Base-by-base conservation (phyloP, 2,329 filamentous ascomycete species). In the Pestalotiopsis sp. region DNA sequence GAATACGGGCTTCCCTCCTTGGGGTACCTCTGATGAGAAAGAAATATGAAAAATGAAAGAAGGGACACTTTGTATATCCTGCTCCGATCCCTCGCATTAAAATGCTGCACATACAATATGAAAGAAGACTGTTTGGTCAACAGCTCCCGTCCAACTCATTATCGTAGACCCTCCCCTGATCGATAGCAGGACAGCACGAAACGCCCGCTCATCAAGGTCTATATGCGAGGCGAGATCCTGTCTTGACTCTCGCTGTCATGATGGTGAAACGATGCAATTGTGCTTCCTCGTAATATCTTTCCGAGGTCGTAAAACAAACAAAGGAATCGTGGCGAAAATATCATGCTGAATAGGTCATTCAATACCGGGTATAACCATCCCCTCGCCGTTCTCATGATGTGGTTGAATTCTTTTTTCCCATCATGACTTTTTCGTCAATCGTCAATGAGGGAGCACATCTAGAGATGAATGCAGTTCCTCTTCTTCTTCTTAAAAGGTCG, bases 391-490 rank as follows among this genome's bases (percentile, higher is more conserved):
- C 22, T 26, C 56, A 13, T 58, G 22, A 22, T 58, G 26, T 35
- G 56, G 22, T 22, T 58, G 56, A 30, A 13, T 22, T 61, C 65
- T 30, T 38, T 58, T 59, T 65, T 67, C 35, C 65, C 68, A 20
- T 68, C 44, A 68, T 63, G 60, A 68, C 65, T 30, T 35, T 38
- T 62, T 64, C 57, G 63, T 62, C 67, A 65, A 66, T 44, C 56
- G 56, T 35, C 22, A 58, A 35, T 58, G 26, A 24, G 17, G 39
- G 39, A 30, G 67, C 60, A 68, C 66, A 69, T 78, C 88, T 85
- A 97, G 77, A 97, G 85, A 80, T 95, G 88, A 79, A 87, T 89
- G 85, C 93, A 97, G 80, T 87, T 92, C 83, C 91, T 90, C 88
- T 92, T 94, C 89, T 93, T 96, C 84, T 91, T 91, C 86, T 90